Evolutionary conservation across 2,329 filamentous ascomycete species (phyloP), one percentile per base, ranked within the genome.

Genomic region (Lecanosticta acicola): DNA sequence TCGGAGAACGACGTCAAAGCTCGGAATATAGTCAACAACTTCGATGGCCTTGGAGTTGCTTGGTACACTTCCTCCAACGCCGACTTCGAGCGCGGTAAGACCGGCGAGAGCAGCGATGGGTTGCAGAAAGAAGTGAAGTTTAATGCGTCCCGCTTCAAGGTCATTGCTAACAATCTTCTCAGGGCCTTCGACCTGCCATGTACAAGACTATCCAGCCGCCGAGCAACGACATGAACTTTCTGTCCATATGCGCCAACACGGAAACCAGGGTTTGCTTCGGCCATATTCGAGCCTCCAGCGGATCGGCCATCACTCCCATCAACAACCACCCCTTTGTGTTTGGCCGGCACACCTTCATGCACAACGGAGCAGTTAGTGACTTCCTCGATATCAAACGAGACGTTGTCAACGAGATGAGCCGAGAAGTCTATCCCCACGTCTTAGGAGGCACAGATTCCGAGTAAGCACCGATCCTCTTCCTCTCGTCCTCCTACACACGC

Each of bases 261-360:
- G 67, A 73, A 38, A 72, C 70, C 0, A 65, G 68, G 16, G 71
- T 70, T n/a, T 65, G 72, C 19, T 72, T 78, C 36, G 74, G 73
- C 0, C 76, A 79, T 54, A 77, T 78, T 46, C 69, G 76, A 7
- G 75, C 74, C 8, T 70, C 69, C 3, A 73, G 68, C 4, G 72
- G 70, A 1, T 72, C 68, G 4, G 65, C 71, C 1, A 71, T 77
- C 19, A 68, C 71, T 1, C 66, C 68, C 13, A 70, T 75, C 16
- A 79, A 78, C 59, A 74, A 72, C 36, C 75, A 79, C 49, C 76
- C 76, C 3, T 79, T 78, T 57, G 66, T 72, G 21, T 78, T 78
- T 42, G 75, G 76, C 11, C 65, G 74, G 32, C 73, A 77, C 50
- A 66, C 67, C 7, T 73, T 78, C 57, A 78, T 79, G 76, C 76